Evolutionary conservation across 179 eudicot species (phyloP), one percentile per base, ranked within the genome.

Genomic region (Carnegiea gigantea): DNA sequence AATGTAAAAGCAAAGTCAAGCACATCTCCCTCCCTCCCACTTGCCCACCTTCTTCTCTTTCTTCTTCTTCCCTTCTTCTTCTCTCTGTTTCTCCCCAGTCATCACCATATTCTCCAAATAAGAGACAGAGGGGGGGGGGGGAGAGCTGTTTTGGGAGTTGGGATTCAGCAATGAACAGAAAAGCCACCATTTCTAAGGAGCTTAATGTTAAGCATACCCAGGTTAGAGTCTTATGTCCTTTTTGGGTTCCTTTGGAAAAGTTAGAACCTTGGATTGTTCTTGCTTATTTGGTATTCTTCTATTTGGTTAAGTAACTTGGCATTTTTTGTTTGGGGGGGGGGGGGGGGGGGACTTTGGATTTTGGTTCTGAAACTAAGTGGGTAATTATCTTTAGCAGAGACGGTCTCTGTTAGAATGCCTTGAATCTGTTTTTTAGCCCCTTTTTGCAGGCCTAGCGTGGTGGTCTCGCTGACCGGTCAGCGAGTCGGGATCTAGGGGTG

Each of bases 151-250:
- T 46, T 44, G 46, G 10, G 20, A n/a, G 43, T 59, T 73, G 18
- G 53, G 38, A 40, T 59, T 10, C 30, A 46, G 21, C 20, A 21
- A 86, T 86, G 89, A 86, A 86, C 81, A 49, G 72, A 74, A 86
- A 86, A 82, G 77, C 83, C 17, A 65, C 71, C 74, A 84, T 86
- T 82, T 26, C 78, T 70, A 86, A 86, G 76, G 85, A 84, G 72
- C 84, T 77, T 46, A 78, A 85, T 14, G 87, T 80, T 1, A 87
- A 85, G 72, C 86, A 84, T 46, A 60, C 48, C 72, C 85, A 87
- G 89, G 89, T 87, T 26, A 24, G 81, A 62, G 60, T 62, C 24
- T 80, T 49, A 59, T 38, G 4, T 0, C 18, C 21, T 62, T 46
- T 43, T 65, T 78, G 73, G 23, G 26, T 67, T 78, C 46, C 36